phyloP scores from a whole-genome alignment of 306 rosid genomes.

The Fragaria ananassa region DNA sequence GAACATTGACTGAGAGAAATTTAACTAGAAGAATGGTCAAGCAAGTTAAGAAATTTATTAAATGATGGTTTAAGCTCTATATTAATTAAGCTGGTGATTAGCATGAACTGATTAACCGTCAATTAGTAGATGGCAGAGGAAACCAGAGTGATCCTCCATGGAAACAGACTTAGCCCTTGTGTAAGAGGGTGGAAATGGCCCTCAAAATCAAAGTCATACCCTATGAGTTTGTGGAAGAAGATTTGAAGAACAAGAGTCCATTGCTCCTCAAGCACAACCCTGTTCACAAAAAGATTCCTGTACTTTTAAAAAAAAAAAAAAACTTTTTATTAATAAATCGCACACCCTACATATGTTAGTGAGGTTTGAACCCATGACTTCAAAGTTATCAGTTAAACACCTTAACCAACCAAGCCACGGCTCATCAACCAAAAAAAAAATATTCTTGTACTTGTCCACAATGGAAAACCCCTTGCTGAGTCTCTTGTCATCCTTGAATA shows the following conservation, averaged over 20 bases:
- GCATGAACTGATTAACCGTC: background rate
- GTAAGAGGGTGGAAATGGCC: constrained; percentile 27
- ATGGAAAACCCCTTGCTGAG: constrained; percentile 22
- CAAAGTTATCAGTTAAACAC: too few species aligned
- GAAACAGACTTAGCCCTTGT: constrained; percentile 21
- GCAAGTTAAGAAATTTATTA: background rate
- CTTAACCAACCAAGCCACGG: too few species aligned
- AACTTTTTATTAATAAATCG: too few species aligned
- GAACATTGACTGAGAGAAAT: background rate
- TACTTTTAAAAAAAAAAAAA: too few species aligned
- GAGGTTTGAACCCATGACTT: too few species aligned
- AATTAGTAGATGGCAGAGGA: constrained; percentile 18
- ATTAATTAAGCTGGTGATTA: background rate
- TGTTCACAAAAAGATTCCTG: constrained; percentile 19
- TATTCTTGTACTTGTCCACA: constrained; percentile 26
- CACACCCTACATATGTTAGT: too few species aligned
- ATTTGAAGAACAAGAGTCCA: constrained; percentile 19
- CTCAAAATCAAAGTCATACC: constrained; percentile 23
- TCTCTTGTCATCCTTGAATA: constrained; percentile 25
- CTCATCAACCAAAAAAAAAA: too few species aligned
- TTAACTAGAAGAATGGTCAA: background rate
- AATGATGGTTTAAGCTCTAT: background rate
- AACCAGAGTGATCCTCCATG: constrained; percentile 19
- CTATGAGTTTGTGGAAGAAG: constrained; percentile 21
- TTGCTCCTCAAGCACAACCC: constrained; percentile 20